These are phyloP conservation scores for Lecanicillium sp. DNA, from an alignment of 2,329 filamentous ascomycete species.

Conservation along the genomic window DNA sequence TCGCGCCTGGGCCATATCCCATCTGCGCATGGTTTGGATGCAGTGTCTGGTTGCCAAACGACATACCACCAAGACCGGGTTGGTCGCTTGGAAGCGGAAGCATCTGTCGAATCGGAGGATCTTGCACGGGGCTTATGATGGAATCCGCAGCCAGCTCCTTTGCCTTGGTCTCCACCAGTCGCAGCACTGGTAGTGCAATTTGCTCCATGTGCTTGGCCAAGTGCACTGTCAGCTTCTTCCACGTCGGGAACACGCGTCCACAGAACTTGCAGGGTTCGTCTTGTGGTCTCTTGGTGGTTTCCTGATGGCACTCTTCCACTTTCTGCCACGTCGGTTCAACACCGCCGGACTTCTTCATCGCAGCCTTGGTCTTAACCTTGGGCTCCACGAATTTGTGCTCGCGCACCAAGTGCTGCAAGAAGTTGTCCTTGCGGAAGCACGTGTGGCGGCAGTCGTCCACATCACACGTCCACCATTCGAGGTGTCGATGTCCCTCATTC, in stretches of 20 bases:
- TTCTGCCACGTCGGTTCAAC: constrained; percentile 66
- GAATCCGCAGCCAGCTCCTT: constrained; percentile 53
- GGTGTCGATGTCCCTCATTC: constrained; percentile 81
- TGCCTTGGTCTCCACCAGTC: constrained; percentile 43
- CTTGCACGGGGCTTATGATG: constrained; percentile 62
- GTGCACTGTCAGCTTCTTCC: constrained; percentile 94
- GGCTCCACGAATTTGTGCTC: constrained; percentile 85
- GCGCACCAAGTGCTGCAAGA: constrained; percentile 83
- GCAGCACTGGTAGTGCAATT: constrained; percentile 74
- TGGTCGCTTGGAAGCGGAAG: constrained; percentile 23
- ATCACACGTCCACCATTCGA: constrained; percentile 88
- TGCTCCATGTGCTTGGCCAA: constrained; percentile 92
- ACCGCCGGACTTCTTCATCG: constrained; percentile 52
- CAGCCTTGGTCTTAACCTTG: constrained; percentile 67
- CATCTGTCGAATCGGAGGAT: constrained; percentile 38
- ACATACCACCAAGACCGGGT: neutral
- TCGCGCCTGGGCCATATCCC: neutral
- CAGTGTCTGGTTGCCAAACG: constrained; percentile 1
- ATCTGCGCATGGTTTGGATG: constrained; percentile 10
- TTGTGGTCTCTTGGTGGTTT: constrained; percentile 58
- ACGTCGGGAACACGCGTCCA: constrained; percentile 69
- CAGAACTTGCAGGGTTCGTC: constrained; percentile 86
- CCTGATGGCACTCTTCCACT: constrained; percentile 70
- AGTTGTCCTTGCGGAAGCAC: constrained; percentile 87
- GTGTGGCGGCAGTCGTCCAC: constrained; percentile 73